Evolutionary conservation across 2,329 filamentous ascomycete genomes (phyloP), one percentile per base, ranked within the genome.

Genomic region (Aspergillus quadrilineatus): DNA sequence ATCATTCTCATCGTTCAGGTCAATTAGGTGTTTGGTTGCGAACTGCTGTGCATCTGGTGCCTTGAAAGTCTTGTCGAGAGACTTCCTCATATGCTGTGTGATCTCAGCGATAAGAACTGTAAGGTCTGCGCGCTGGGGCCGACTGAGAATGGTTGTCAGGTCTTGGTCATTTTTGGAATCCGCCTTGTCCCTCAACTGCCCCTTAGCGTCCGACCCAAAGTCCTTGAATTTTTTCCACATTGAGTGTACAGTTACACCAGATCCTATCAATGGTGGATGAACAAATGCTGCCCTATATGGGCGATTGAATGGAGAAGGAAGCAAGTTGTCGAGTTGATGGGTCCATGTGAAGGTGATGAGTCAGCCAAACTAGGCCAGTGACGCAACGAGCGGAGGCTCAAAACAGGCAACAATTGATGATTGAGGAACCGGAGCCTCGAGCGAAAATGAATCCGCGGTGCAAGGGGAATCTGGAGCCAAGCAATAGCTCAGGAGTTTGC

Each of bases 61-160:
- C 34, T 76, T 67, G 53, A 76, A 77, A 50, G 73, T 72, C 37
- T 73, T 69, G 26, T 73, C 56, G 36, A 78, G 68, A 1, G 58
- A 53, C 47, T 69, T 66, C 42, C 76, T 70, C 76, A 78, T 79
- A 9, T 68, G 70, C 58, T 74, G 66, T 17, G 70, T 70, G 5
- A 75, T 69, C 50, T 69, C 67, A 10, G 73, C 73, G 14, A 78
- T 65, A 3, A 79, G 67, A 4, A 75, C 63, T 8, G 73, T 78
- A 37, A 79, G 62, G 41, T 78, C 73, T 12, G 64, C 75, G 12
- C 77, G 72, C 61, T 79, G 75, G 32, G 68, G 68, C 50, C 73
- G 66, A 53, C 75, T 68, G 39, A 79, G 61, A 50, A 77, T 70
- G 44, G 74, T 73, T 41, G 70, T 74, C 45, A 79, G 66, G 63